Percentiles rank a stretch among this genome's conserved stretches.
Evolutionary conservation across 768 basidiomycete genomes (phyloP).

Genomic region (Dentipellis fragilis): DNA sequence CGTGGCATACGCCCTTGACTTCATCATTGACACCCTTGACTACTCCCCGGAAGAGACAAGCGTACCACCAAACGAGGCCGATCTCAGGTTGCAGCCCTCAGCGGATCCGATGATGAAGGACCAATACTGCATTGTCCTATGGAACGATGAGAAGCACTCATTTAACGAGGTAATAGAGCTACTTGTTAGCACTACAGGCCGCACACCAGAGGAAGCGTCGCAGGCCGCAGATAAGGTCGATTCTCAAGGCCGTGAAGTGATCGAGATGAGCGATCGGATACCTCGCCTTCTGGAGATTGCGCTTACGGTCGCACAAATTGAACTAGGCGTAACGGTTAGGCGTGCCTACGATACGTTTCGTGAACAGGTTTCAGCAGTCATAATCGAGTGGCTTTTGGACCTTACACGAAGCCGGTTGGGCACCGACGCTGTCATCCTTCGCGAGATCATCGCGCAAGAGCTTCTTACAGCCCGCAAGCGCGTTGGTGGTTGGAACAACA

Average conservation of each 20-base stretch:
- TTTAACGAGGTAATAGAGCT: slow-evolving; percentile 79
- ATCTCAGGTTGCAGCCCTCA: slow-evolving; percentile 63
- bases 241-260: slow-evolving; percentile 70
- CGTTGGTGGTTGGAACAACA: slow-evolving; percentile 36
- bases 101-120: slow-evolving; percentile 75
- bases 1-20: slow-evolving; percentile 71
- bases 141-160: slow-evolving; percentile 98
- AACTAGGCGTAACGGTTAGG: slow-evolving; percentile 84
- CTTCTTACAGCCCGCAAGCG: slow-evolving; percentile 51
- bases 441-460: slow-evolving; percentile 65
- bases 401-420: slow-evolving; percentile 65
- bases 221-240: slow-evolving; percentile 56
- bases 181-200: slow-evolving; percentile 44
- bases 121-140: slow-evolving; percentile 73
- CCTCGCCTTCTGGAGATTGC: slow-evolving; percentile 65
- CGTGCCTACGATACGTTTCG: slow-evolving; percentile 81
- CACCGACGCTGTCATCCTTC: slow-evolving; percentile 53
- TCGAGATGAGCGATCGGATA: slow-evolving; percentile 58
- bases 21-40: slow-evolving; percentile 73
- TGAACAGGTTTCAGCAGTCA: slow-evolving; percentile 73
- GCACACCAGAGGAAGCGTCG: slow-evolving; percentile 46
- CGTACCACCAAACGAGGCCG: slow-evolving; percentile 57
- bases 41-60: slow-evolving; percentile 70
- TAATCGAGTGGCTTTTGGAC: slow-evolving; percentile 82
- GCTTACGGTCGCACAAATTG: slow-evolving; percentile 73